These are phyloP conservation scores for Prunus persica DNA, from an alignment of 306 rosid genomes.

Conservation along the genomic window Prunus_persica_NCBIv2 NC_034009.1:34881001-34881500, in stretches of 20 bases:
- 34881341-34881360: slow-evolving; percentile 43
- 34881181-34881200: neutral
- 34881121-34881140: slow-evolving; percentile 39
- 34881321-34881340: neutral
- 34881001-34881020: neutral
- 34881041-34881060: slow-evolving; percentile 75
- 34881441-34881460: slow-evolving; percentile 65
- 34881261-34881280: neutral
- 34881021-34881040: slow-evolving; percentile 43
- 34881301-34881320: neutral
- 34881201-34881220: slow-evolving; percentile 45
- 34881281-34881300: neutral
- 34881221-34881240: slow-evolving; percentile 59
- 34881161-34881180: slow-evolving; percentile 26
- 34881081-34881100: slow-evolving; percentile 21
- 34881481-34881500: slow-evolving; percentile 66
- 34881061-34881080: slow-evolving; percentile 68
- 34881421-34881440: slow-evolving; percentile 65
- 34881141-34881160: slow-evolving; percentile 55
- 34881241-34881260: slow-evolving; percentile 49
- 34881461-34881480: slow-evolving; percentile 78
- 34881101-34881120: slow-evolving; percentile 40
- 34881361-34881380: slow-evolving; percentile 54
- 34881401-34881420: slow-evolving; percentile 32
- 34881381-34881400: slow-evolving; percentile 20